Conservation (phyloP, 2,329 filamentous ascomycete species). For the Ceratocystis lukuohia region DNA sequence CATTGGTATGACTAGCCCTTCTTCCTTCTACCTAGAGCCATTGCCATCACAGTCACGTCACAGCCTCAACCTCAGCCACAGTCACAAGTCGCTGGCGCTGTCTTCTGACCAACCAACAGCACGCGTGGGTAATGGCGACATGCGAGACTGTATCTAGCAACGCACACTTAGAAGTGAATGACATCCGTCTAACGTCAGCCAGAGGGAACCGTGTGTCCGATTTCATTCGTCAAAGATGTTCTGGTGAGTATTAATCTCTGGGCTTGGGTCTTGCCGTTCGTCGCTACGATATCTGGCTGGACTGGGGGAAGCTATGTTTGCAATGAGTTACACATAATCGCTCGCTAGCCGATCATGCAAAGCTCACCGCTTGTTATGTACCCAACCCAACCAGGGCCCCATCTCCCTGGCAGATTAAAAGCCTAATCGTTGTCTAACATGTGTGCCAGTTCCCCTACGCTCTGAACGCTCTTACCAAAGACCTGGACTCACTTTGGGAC, state of each 20-base stretch:
- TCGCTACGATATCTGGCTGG: neutral
- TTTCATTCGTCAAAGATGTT: slow-evolving; percentile 72
- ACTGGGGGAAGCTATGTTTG: neutral
- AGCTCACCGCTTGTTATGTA: neutral
- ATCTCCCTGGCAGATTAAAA: neutral
- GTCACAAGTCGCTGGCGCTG: neutral
- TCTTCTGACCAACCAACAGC: no score
- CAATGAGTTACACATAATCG: neutral
- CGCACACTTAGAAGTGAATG: slow-evolving; percentile 1
- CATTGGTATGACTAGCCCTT: slow-evolving; percentile 37
- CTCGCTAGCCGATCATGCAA: neutral
- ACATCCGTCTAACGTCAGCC: slow-evolving; percentile 10
- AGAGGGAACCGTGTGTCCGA: slow-evolving; percentile 75
- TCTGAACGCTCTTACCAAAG: slow-evolving; percentile 48
- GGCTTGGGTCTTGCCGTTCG: neutral
- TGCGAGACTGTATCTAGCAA: no score
- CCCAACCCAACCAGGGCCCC: neutral
- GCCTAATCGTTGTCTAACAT: neutral
- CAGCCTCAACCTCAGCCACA: neutral
- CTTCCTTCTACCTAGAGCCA: neutral
- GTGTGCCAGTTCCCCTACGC: slow-evolving; percentile 62
- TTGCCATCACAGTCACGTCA: neutral
- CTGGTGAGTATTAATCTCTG: slow-evolving; percentile 45
- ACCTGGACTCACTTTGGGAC: slow-evolving; percentile 55
- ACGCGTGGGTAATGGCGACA: no score